Percentiles rank a stretch among this genome's conserved stretches.
phyloP scores from a whole-genome alignment of 352 stramenopile species.

The Globisporangium okanoganense region DNA sequence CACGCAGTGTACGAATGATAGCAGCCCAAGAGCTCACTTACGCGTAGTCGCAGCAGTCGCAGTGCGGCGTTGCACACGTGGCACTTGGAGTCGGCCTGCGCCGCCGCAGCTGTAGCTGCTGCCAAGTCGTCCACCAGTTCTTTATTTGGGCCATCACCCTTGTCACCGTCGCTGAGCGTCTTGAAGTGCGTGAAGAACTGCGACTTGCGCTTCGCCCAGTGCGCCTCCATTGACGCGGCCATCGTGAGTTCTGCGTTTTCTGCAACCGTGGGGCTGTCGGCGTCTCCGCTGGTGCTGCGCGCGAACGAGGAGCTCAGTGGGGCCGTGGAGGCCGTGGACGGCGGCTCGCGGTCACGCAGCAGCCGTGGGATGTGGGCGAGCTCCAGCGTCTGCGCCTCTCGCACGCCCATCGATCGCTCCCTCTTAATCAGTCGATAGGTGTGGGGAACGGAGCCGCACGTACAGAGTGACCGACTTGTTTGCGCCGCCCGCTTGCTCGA shows the following conservation, averaged over 20 bases:
- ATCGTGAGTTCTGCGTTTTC: constrained; percentile 23
- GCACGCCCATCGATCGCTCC: constrained; percentile 8
- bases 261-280: not conserved
- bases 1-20: not conserved
- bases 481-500: too few species aligned
- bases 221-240: constrained; percentile 30
- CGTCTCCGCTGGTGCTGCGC: not conserved
- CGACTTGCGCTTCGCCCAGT: constrained; percentile 33
- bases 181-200: constrained; percentile 50
- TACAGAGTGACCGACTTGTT: too few species aligned
- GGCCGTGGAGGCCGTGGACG: not conserved
- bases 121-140: constrained; percentile 3
- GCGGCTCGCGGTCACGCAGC: not conserved
- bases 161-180: constrained; percentile 19
- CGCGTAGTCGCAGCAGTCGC: constrained; percentile 42
- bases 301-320: not conserved
- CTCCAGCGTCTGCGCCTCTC: constrained; percentile 10
- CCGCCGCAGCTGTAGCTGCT: constrained; percentile 7
- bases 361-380: constrained; percentile 9
- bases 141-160: not conserved
- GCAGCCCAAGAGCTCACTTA: constrained; percentile 25
- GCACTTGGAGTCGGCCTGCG: constrained; percentile 43
- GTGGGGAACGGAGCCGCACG: too few species aligned
- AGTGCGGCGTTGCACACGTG: constrained; percentile 61
- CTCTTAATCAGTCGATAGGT: too few species aligned